phyloP scores from a whole-genome alignment of 2,329 filamentous ascomycete species.

The Botrytis galanthina region DNA sequence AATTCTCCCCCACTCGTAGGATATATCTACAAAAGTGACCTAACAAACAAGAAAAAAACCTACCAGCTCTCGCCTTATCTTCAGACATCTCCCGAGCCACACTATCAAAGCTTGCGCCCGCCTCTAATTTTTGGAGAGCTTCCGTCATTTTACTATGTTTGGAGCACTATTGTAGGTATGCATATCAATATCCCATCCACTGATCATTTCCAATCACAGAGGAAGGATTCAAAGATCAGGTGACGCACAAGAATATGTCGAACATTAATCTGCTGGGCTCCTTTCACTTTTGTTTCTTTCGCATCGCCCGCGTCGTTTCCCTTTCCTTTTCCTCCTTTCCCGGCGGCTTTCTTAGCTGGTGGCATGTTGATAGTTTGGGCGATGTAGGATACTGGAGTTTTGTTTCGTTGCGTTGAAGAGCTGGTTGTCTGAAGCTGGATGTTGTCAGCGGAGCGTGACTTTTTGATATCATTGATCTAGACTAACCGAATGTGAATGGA shows the following conservation, averaged over 20 bases:
- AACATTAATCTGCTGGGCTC: conserved; percentile 68
- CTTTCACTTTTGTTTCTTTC: conserved; percentile 49
- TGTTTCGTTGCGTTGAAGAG: not conserved
- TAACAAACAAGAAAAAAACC: conserved; percentile 20
- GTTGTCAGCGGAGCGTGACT: not conserved
- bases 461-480: not conserved
- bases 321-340: conserved; percentile 34
- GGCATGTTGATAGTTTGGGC: conserved; percentile 27
- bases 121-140: conserved; percentile 65
- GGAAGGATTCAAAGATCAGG: not conserved
- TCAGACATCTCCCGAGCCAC: conserved; percentile 72
- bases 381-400: not conserved
- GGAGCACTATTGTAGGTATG: conserved; percentile 53
- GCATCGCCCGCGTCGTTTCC: conserved; percentile 42
- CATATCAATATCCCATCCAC: conserved; percentile 2
- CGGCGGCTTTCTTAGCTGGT: conserved; percentile 35
- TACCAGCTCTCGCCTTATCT: conserved; percentile 70
- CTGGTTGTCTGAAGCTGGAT: not conserved
- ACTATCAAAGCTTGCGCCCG: conserved; percentile 69
- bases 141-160: conserved; percentile 79
- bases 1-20: not conserved
- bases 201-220: not conserved
- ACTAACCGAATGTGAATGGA: conserved; percentile 8
- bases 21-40: not conserved
- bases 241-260: conserved; percentile 57